A percentile compares a stretch with the other conserved stretches of the same genome.
Evolutionary conservation across 2,329 filamentous ascomycete species (phyloP).

Genomic region (Cordyceps fumosorosea): DNA sequence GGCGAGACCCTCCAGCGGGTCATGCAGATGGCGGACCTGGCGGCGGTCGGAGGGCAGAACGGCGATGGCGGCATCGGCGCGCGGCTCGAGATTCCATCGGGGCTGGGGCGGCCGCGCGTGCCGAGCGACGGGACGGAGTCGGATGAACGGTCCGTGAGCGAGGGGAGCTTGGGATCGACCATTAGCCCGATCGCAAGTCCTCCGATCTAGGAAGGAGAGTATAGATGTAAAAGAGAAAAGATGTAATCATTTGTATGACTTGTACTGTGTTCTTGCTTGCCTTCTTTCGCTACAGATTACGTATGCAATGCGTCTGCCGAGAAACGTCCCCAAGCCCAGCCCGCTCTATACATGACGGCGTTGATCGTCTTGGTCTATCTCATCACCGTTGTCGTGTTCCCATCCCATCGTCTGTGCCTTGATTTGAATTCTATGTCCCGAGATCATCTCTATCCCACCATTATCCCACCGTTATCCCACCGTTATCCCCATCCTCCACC

Average conservation of each 20-base stretch:
- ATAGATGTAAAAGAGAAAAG: background rate
- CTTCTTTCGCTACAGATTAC: background rate
- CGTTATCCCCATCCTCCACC: background rate
- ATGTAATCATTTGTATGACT: background rate
- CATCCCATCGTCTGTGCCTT: background rate
- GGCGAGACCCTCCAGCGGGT: conserved; percentile 72
- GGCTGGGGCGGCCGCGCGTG: conserved; percentile 25
- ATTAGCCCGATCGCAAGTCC: conserved; percentile 22
- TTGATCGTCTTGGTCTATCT: conserved; percentile 3
- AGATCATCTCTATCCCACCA: background rate
- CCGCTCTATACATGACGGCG: background rate
- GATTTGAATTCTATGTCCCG: background rate
- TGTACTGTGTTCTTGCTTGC: background rate
- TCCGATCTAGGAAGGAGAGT: background rate
- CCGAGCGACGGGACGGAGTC: conserved; percentile 28
- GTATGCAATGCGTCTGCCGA: conserved; percentile 1
- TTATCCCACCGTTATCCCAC: background rate
- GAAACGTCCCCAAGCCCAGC: background rate
- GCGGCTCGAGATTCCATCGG: conserved; percentile 26
- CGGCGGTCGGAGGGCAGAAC: conserved; percentile 12
- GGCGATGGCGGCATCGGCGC: background rate
- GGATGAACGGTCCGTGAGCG: conserved; percentile 31
- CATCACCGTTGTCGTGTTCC: background rate
- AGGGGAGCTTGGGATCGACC: conserved; percentile 32
- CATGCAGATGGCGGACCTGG: conserved; percentile 53